Conservation (phyloP, 2,329 filamentous ascomycete species). For the Immersiporthe knoxdaviesiana region DNA sequence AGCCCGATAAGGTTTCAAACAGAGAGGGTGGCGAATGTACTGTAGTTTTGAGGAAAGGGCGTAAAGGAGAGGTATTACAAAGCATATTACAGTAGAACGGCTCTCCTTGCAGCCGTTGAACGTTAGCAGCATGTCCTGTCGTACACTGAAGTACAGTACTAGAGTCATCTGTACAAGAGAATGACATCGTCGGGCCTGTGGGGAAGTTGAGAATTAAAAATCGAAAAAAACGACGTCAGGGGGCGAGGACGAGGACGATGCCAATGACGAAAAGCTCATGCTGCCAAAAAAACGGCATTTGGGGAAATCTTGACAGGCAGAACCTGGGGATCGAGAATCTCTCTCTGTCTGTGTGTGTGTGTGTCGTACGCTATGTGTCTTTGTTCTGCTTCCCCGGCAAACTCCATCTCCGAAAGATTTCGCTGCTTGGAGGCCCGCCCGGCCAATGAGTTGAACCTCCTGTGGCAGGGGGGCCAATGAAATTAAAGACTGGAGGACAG, state of each 20-base stretch:
- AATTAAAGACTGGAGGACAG: background rate
- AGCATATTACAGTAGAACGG: background rate
- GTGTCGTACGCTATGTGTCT: background rate
- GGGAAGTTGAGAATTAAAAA: background rate
- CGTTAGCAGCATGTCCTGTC: background rate
- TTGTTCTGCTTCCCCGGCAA: background rate
- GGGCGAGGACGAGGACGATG: background rate
- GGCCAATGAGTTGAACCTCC: background rate
- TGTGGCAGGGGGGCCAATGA: background rate
- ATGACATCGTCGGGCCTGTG: background rate
- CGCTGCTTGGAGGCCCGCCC: background rate
- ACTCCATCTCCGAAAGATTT: background rate
- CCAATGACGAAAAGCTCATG: slow-evolving; percentile 1
- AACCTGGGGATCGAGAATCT: background rate
- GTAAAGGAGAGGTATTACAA: background rate
- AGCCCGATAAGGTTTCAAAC: background rate
- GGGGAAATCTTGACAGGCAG: background rate
- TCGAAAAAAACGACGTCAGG: background rate
- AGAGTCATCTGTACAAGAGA: too few species aligned
- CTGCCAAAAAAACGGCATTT: background rate
- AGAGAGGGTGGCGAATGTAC: slow-evolving; percentile 1
- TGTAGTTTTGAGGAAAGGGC: background rate
- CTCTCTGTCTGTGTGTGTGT: background rate
- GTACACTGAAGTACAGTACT: too few species aligned
- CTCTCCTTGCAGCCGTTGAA: background rate